Base-by-base conservation (phyloP, 75 land plant species). In the Adiantum capillusveneris region DNA sequence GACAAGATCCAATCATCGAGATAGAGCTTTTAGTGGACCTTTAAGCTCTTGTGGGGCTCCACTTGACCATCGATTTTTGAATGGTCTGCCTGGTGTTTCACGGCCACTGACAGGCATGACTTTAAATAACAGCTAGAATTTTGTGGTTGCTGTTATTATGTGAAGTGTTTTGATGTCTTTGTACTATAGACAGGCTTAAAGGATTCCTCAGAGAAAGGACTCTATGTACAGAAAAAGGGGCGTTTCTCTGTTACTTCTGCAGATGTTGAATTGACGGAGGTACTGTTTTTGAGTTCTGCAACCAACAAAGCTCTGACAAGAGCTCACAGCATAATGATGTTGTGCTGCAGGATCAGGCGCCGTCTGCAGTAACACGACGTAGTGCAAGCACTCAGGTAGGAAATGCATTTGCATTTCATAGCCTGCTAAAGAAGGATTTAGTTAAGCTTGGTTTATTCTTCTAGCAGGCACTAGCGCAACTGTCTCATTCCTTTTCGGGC, bases 171-270 rank as follows among this genome's bases (percentile, higher is more conserved):
- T 27, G 17, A 16, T 30, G 31, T 19, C 6, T 24, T 58, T 58
- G 29, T 2, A 30, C 31, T 30, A 30, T 16, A 11, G 12, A 29
- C 59, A 36, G 44, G 41, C 25, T 29, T 6, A 26, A 53, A 69
- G 44, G 71, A 69, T 29, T 43, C 61, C 6, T 27, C 50, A 50
- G 71, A 69, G 57, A 63, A 63, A 52, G 55, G 55, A 2, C 53
- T 63, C 2, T 73, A 80, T 34, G 72, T 93, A 26, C 84, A 86
- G 58, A 81, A 76, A 29, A 88, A 74, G 64, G 98, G 98, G n/a
- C 90, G 98, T 11, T 93, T 93, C 53, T 81, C 84, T 53, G 82
- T 93, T 29, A 93, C 87, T 60, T 81, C 87, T 43, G 85, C 72
- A 60, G 80, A 82, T 59, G 64, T 83, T 25, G 74, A 64, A 50